A percentile compares a stretch with the other conserved stretches of the same genome.
phyloP scores from a whole-genome alignment of 2,329 filamentous ascomycete genomes.

The Aphanocladium album region DNA sequence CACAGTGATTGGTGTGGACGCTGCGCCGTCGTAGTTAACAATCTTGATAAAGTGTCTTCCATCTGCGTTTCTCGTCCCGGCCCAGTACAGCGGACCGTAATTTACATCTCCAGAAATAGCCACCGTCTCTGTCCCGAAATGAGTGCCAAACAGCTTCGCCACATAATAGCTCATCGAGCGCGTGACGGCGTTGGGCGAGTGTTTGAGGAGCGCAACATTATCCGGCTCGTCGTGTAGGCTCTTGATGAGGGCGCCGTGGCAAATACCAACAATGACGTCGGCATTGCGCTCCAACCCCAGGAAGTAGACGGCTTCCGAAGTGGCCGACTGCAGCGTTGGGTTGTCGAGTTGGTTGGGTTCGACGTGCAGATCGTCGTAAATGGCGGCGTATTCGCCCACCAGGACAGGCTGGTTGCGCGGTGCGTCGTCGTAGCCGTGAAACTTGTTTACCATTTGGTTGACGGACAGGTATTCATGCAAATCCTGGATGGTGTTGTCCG shows the following conservation, averaged over 20 bases:
- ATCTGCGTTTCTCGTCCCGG: not conserved
- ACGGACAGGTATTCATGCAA: constrained; percentile 29
- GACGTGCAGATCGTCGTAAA: constrained; percentile 19
- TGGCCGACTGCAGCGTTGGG: not conserved
- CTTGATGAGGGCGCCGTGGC: not conserved
- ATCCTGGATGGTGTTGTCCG: constrained; percentile 26
- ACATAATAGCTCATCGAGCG: not conserved
- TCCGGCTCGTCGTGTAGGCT: not conserved
- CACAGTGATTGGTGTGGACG: not conserved
- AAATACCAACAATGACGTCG: not conserved
- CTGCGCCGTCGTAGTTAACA: not conserved
- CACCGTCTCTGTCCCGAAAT: not conserved
- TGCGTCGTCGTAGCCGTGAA: constrained; percentile 35
- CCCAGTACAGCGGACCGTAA: not conserved
- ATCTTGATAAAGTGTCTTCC: not conserved
- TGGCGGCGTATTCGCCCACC: constrained; percentile 32
- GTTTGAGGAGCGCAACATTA: not conserved
- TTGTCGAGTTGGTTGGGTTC: constrained; percentile 29
- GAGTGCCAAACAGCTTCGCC: not conserved
- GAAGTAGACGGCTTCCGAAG: constrained; percentile 45
- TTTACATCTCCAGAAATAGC: not conserved
- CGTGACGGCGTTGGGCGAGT: not conserved
- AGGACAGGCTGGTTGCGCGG: constrained; percentile 28
- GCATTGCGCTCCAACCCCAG: constrained; percentile 45
- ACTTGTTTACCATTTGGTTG: constrained; percentile 29